A percentile compares a stretch with the other conserved stretches of the same genome.
Evolutionary conservation across 1,284 basidiomycete species (phyloP).

Genomic region (Pascua guehoae): DNA sequence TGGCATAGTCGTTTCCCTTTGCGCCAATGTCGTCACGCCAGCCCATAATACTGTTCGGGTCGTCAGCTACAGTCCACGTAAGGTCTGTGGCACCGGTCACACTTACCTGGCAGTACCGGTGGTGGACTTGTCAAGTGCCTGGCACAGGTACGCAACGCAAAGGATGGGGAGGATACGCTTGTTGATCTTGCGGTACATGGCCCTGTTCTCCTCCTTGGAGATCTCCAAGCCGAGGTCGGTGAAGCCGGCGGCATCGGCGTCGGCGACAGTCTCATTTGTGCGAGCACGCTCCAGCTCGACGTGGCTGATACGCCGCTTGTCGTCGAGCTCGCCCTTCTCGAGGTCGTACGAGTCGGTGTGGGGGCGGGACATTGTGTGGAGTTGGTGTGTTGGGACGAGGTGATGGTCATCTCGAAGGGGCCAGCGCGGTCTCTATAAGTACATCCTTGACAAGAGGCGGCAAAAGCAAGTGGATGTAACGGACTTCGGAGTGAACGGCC

Average conservation of each 20-base stretch:
- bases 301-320: neutral
- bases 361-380: too few relatives aligned
- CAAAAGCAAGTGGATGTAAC: too few relatives aligned
- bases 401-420: too few relatives aligned
- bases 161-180: constrained; percentile 14
- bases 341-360: neutral
- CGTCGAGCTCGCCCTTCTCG: neutral
- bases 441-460: too few relatives aligned
- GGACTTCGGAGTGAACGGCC: too few relatives aligned
- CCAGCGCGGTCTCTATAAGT: too few relatives aligned
- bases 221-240: constrained; percentile 19
- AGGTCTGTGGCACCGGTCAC: too few relatives aligned
- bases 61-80: neutral
- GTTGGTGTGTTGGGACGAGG: too few relatives aligned
- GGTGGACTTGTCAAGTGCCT: constrained; percentile 24
- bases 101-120: constrained; percentile 12
- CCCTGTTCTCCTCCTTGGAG: constrained; percentile 19
- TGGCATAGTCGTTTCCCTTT: constrained; percentile 33
- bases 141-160: constrained; percentile 16
- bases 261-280: neutral
- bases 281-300: neutral
- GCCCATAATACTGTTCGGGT: constrained; percentile 31
- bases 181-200: constrained; percentile 14
- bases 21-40: constrained; percentile 33
- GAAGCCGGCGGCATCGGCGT: constrained; percentile 9